These are phyloP conservation scores for Fusarium caatingaense DNA, from an alignment of 2,329 filamentous ascomycete species.

Conservation along the genomic window DNA sequence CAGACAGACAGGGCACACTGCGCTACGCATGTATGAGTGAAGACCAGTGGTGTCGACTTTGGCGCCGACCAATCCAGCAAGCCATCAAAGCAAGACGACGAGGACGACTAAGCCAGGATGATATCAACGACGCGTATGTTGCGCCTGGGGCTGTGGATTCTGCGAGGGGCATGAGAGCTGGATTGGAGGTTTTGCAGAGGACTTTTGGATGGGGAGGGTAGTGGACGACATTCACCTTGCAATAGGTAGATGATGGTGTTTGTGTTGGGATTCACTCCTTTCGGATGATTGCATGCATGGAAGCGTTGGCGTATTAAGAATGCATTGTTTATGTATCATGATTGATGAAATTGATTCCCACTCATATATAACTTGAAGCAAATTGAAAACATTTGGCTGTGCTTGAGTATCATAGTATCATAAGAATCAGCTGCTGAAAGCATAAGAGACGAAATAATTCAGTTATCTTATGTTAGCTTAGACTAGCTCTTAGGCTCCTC, in stretches of 20 bases:
- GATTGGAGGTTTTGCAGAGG: slow-evolving; percentile 63
- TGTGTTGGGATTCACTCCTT: slow-evolving; percentile 19
- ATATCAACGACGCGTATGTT: slow-evolving; percentile 59
- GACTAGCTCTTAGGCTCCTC: background rate
- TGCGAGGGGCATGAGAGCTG: slow-evolving; percentile 60
- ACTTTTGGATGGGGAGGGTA: slow-evolving; percentile 64
- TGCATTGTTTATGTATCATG: slow-evolving; percentile 20
- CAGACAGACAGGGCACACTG: slow-evolving; percentile 50
- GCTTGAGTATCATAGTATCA: too few relatives aligned
- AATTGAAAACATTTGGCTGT: background rate
- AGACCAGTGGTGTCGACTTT: slow-evolving; percentile 71
- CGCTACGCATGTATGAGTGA: slow-evolving; percentile 66
- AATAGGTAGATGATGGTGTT: slow-evolving; percentile 1
- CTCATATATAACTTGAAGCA: background rate
- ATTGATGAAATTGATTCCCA: slow-evolving; percentile 28
- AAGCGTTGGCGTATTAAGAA: slow-evolving; percentile 31
- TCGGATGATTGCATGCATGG: slow-evolving; percentile 6
- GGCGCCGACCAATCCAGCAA: slow-evolving; percentile 68
- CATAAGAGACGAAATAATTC: background rate
- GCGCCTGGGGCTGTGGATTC: slow-evolving; percentile 54
- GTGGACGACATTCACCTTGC: slow-evolving; percentile 17
- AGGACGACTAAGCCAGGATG: slow-evolving; percentile 66
- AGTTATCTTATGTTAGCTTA: accelerated
- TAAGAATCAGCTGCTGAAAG: background rate
- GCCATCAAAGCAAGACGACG: slow-evolving; percentile 69